phyloP scores from a whole-genome alignment of 371 early-diverging fungal species.

The Fennellomyces sp. region DNA sequence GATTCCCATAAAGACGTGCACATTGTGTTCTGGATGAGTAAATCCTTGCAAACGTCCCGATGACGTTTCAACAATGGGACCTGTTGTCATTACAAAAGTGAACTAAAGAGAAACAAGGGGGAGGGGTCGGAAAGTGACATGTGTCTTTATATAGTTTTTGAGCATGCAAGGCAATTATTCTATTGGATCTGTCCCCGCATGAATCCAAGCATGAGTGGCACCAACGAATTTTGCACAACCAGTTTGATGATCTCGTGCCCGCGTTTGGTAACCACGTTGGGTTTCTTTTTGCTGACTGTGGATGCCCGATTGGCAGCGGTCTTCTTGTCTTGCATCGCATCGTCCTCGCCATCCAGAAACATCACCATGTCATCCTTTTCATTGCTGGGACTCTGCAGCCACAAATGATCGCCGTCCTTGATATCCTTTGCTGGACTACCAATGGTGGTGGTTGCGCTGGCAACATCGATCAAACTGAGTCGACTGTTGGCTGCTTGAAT shows the following conservation, averaged over 20 bases:
- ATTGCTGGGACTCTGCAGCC: conserved; percentile 9
- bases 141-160: neutral
- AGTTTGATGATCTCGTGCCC: conserved; percentile 59
- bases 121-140: neutral
- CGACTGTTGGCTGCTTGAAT: neutral
- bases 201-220: conserved; percentile 61
- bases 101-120: neutral
- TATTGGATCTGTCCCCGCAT: conserved; percentile 35
- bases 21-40: conserved; percentile 20
- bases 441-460: neutral
- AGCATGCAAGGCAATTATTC: neutral
- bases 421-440: conserved; percentile 5
- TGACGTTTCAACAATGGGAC: conserved; percentile 4
- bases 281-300: conserved; percentile 25
- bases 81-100: neutral
- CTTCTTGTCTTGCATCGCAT: neutral
- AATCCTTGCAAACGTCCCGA: conserved; percentile 34
- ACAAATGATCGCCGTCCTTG: conserved; percentile 11
- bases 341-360: neutral
- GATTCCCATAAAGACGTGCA: conserved; percentile 36
- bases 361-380: conserved; percentile 11
- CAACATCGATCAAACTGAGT: conserved; percentile 10
- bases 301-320: neutral
- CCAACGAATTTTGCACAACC: conserved; percentile 64
- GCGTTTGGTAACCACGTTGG: conserved; percentile 50